Evolutionary conservation across 176 grass and related monocot genomes (phyloP), one percentile per base, ranked within the genome.

Genomic region (Triticum urartu): DNA sequence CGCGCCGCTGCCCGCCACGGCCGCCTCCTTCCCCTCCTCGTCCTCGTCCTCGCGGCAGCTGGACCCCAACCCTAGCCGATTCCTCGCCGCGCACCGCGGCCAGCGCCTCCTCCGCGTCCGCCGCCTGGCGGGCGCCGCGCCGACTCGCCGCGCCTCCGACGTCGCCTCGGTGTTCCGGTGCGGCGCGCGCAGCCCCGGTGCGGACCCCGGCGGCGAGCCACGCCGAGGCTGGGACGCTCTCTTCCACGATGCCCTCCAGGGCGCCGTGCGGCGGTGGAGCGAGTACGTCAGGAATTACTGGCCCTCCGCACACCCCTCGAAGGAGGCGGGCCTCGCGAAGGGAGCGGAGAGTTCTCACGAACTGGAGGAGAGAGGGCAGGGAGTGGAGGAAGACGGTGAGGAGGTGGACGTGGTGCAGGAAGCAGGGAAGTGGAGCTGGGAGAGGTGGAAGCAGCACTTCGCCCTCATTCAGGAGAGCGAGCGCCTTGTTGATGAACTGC

Each of bases 401-500:
- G 80, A 75, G 24, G 42, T 15, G 38, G 86, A 74, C 36, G 61
- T 61, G 71, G 73, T 68, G 72, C 88, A 93, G 40, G 75, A 85
- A 45, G 82, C 81, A 17, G 91, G 83, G 36, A 90, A 90, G 39
- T 99, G 97, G 97, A 88, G 85, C 90, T 99, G 94, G 97, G 92
- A 90, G 63, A 89, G 85, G 87, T 99, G 97, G 97, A 90, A 91
- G 76, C 91, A 68, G 24, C 88, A 96, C 78, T 96, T 99, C n/a
- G 77, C 75, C 11, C 88, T 94, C 60, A 68, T 92, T 11, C 88
- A 96, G 80, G 92, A 92, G 83, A 92, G 90, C 28, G 92, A 92
- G 67, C 77, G 87, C 58, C 87, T 99, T 24, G 89, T 94, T 65
- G 87, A 82, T 58, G 92, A 85, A 66, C 78, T 99, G 56, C 90